These are phyloP conservation scores for Penicillium sp. DNA, from an alignment of 2,329 filamentous ascomycete species.

Conservation along the genomic window DNA sequence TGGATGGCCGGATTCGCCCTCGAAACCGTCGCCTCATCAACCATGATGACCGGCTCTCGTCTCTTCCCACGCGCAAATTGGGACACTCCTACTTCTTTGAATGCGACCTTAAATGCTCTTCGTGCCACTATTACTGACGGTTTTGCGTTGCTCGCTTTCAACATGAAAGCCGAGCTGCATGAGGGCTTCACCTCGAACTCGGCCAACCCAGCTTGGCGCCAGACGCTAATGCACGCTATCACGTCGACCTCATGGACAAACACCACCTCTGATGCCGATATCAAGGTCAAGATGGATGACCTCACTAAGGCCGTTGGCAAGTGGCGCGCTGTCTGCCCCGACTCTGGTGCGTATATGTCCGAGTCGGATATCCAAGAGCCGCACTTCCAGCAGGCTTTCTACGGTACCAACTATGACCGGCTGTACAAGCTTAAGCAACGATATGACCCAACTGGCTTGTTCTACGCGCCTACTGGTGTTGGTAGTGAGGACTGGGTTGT, in stretches of 20 bases:
- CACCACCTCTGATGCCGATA: slow-evolving; percentile 31
- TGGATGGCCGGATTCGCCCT: slow-evolving; percentile 25
- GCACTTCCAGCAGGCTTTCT: slow-evolving; percentile 27
- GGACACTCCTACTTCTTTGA: slow-evolving; percentile 20
- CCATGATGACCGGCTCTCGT: slow-evolving; percentile 24
- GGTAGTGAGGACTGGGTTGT: slow-evolving; percentile 47
- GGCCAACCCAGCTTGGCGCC: slow-evolving; percentile 22
- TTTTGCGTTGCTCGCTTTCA: slow-evolving; percentile 26
- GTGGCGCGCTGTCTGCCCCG: slow-evolving; percentile 22
- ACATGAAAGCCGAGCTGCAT: slow-evolving; percentile 25
- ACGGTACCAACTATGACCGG: slow-evolving; percentile 23
- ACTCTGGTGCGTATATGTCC: slow-evolving; percentile 33
- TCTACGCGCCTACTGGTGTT: slow-evolving; percentile 45
- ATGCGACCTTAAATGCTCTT: slow-evolving; percentile 24
- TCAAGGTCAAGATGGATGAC: slow-evolving; percentile 19
- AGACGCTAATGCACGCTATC: slow-evolving; percentile 22
- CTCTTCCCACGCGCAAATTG: slow-evolving; percentile 32
- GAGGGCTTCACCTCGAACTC: slow-evolving; percentile 13
- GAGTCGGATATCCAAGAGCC: slow-evolving; percentile 43
- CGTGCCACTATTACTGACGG: slow-evolving; percentile 21
- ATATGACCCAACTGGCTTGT: slow-evolving; percentile 44
- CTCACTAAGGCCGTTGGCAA: slow-evolving; percentile 17
- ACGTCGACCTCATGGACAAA: slow-evolving; percentile 19
- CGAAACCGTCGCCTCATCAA: slow-evolving; percentile 16
- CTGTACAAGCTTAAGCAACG: slow-evolving; percentile 41